Evolutionary conservation across 108 stramenopile genomes (phyloP), one percentile per base, ranked within the genome.

Genomic region (Fistulifera pelliculosa): DNA sequence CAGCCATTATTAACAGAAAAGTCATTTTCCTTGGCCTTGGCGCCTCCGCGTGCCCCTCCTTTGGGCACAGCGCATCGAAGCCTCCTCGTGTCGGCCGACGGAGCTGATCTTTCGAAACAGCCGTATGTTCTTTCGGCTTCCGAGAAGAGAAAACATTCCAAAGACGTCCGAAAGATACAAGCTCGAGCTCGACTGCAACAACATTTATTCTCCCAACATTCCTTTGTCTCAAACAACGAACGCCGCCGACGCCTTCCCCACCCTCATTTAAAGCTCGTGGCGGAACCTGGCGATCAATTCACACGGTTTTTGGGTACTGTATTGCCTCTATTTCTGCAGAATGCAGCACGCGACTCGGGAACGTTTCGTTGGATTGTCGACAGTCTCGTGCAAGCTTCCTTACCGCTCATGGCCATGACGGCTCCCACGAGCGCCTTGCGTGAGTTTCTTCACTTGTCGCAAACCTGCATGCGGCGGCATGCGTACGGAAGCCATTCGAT

Each of bases 11-110:
- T 87, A n/a, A 83, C 75, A 4, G 50, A 49, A 13, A 68, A 74
- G 28, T 62, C 81, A 7, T 41, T 77, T 22, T 72, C 76, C 0
- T 53, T 87, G 17, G 75, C 86, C 0, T 56, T 79, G 10, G 38
- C 77, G 1, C 69, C 86, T 7, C 86, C 86, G 6, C 65, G 86
- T 27, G 60, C 52, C 22, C 79, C 81, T 13, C 86, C 83, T 5
- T 42, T 40, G 31, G 68, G 56, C 7, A 71, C 60, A 27, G 53
- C 50, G 3, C 61, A 73, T 40, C 60, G 76, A 38, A n/a, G 14
- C 14, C 31, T 17, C 7, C 27, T 54, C 2, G n/a, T 3, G 1
- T 35, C 28, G 15, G 38, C 35, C 31, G 26, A 27, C 5, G 28
- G 35, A 8, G 17, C 7, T 2, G 6, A 42, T 14, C 26, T 57